A percentile compares a stretch with the other conserved stretches of the same genome.
These are phyloP conservation scores for Blastomyces percursus DNA, from an alignment of 2,329 filamentous ascomycete species.

Conservation along the genomic window DNA sequence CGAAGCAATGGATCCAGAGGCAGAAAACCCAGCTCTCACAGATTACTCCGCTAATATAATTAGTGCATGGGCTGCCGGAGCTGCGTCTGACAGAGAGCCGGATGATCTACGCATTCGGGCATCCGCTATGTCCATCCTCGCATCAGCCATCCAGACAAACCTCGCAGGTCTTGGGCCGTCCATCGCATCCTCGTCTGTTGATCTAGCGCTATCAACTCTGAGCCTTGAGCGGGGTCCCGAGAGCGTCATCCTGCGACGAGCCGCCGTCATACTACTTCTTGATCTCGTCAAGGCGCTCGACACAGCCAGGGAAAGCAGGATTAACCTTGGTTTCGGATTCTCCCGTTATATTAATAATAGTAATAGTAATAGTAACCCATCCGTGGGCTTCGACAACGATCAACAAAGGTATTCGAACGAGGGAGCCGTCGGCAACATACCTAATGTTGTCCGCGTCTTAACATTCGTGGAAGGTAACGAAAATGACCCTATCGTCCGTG, in stretches of 20 bases:
- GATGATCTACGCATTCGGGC: constrained; percentile 34
- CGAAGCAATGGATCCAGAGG: constrained; percentile 21
- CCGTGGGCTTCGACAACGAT: background rate
- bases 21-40: constrained; percentile 26
- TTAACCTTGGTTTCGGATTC: constrained; percentile 31
- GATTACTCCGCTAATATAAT: constrained; percentile 28
- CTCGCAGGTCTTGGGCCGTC: constrained; percentile 28
- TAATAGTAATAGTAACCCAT: background rate
- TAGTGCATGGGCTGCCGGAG: constrained; percentile 32
- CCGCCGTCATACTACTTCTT: constrained; percentile 31
- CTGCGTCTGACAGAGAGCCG: constrained; percentile 28
- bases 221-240: constrained; percentile 27
- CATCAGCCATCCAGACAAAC: constrained; percentile 32
- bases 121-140: constrained; percentile 36
- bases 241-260: constrained; percentile 33
- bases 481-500: constrained; percentile 30
- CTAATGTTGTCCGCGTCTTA: constrained; percentile 28
- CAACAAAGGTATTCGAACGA: constrained; percentile 8
- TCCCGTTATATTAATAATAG: constrained; percentile 17
- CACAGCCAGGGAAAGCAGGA: constrained; percentile 22
- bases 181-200: constrained; percentile 28
- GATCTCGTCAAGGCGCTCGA: constrained; percentile 34
- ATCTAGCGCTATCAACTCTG: constrained; percentile 31
- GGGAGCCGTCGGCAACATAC: constrained; percentile 29
- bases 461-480: constrained; percentile 30